phyloP scores from a whole-genome alignment of 176 grass and related monocot species.

The Leersia perrieri region DNA sequence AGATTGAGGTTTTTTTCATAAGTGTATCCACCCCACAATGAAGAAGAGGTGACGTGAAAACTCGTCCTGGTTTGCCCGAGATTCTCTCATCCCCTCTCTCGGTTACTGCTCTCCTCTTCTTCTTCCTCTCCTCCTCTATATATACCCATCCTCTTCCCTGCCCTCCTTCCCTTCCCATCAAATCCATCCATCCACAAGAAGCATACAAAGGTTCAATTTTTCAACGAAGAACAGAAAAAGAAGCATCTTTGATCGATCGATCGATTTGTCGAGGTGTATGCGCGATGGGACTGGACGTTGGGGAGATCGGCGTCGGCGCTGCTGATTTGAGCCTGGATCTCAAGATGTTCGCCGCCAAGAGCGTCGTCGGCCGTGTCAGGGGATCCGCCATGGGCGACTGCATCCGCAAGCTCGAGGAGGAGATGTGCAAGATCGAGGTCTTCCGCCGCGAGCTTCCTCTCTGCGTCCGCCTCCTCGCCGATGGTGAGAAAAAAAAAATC shows the following conservation, averaged over 20 bases:
- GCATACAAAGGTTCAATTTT: not conserved
- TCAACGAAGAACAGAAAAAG: no score
- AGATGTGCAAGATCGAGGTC: slow-evolving; percentile 75
- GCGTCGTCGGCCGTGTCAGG: slow-evolving; percentile 30
- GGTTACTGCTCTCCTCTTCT: no score
- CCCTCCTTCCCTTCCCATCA: slow-evolving; percentile 9
- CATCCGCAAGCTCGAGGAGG: slow-evolving; percentile 69
- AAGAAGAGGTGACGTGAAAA: slow-evolving; percentile 35
- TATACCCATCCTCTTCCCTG: not conserved
- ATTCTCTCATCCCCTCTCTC: slow-evolving; percentile 14
- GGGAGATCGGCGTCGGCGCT: slow-evolving; percentile 44
- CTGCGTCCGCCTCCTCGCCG: slow-evolving; percentile 62
- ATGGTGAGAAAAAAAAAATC: slow-evolving; percentile 30
- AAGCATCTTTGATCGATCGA: not conserved
- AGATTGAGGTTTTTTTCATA: not conserved
- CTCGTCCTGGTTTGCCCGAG: not conserved
- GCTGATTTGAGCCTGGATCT: slow-evolving; percentile 62
- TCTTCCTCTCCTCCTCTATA: slow-evolving; percentile 22
- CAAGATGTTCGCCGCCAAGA: slow-evolving; percentile 51
- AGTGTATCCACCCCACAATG: not conserved
- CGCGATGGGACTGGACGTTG: slow-evolving; percentile 47
- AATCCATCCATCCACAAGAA: not conserved
- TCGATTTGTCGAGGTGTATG: not conserved
- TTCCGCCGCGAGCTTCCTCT: slow-evolving; percentile 84
- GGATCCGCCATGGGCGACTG: slow-evolving; percentile 50